Base-by-base conservation (phyloP, 139 green algal species). In the Chlorella sorokiniana region DNA sequence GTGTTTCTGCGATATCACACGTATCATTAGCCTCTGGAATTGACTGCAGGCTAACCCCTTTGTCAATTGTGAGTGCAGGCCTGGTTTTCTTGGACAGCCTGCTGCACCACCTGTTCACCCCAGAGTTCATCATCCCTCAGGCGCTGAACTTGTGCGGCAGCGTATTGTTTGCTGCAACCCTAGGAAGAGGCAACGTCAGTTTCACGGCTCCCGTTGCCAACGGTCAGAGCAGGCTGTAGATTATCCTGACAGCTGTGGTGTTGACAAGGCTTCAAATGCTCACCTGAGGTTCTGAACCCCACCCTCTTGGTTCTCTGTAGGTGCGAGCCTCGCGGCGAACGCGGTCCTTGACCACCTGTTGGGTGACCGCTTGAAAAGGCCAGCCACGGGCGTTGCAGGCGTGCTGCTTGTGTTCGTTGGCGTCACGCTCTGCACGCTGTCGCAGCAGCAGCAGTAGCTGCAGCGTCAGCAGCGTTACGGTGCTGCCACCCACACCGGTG, bases 161-260 rank as follows among this genome's bases (percentile, higher is more conserved):
- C 41, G 70, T 86, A 0, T 48, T 91, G 3, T 96, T 96, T 67
- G 79, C 88, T 1, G 63, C 70, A 14, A 42, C 91, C 8, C 83
- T 95, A 0, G 81, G 84, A 18, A 52, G 20, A 20, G 81, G 75
- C 8, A 44, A 75, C 76, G 72, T 96, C 3, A 90, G 81, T 0
- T 7, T 89, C 8, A 73, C 88, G 0, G 91, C 92, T 10, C 93
- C 93, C 1, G 68, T 91, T 14, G 91, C 93, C 22, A 97, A 97
- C 89, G 93, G 90, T 76, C 59, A n/a, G n/a, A n/a, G n/a, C n/a
- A n/a, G n/a, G n/a, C n/a, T n/a, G n/a, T n/a, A n/a, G n/a, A n/a
- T n/a, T n/a, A n/a, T n/a, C n/a, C n/a, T n/a, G n/a, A n/a, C n/a
- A n/a, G n/a, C n/a, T n/a, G n/a, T n/a, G n/a, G n/a, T n/a, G n/a